These are phyloP conservation scores for Neonectria ditissima DNA, from an alignment of 2,329 filamentous ascomycete species.

Conservation along the genomic window DNA sequence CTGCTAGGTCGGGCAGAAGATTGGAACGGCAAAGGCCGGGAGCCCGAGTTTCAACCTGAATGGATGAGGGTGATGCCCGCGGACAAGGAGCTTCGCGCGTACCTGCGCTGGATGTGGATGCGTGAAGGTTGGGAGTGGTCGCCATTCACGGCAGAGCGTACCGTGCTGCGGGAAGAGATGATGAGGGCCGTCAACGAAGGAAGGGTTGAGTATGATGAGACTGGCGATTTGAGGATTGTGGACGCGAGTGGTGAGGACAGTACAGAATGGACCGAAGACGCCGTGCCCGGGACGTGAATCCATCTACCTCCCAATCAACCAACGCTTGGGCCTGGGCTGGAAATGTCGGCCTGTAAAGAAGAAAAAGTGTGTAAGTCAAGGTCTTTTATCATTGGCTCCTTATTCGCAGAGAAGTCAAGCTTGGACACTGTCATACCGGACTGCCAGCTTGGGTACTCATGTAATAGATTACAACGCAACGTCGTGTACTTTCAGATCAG, in stretches of 20 bases:
- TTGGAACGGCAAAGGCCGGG: constrained; percentile 71
- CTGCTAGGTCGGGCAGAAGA: constrained; percentile 74
- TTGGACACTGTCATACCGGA: neutral
- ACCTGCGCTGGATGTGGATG: constrained; percentile 91
- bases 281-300: neutral
- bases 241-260: constrained; percentile 26
- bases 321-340: neutral
- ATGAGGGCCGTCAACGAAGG: constrained; percentile 68
- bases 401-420: neutral
- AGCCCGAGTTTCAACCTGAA: constrained; percentile 78
- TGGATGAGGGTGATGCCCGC: constrained; percentile 88
- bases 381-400: neutral
- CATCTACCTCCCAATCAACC: neutral
- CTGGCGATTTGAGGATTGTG: constrained; percentile 60
- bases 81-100: constrained; percentile 92
- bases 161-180: constrained; percentile 64
- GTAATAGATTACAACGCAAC: neutral
- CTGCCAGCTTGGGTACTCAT: neutral
- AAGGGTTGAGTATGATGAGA: constrained; percentile 67
- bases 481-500: neutral
- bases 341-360: neutral
- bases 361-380: neutral
- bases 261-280: neutral
- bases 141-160: constrained; percentile 73
- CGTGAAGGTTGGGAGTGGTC: constrained; percentile 88